Evolutionary conservation across 2,329 filamentous ascomycete species (phyloP).

Genomic region (Berkeleyomyces rouxiae): DNA sequence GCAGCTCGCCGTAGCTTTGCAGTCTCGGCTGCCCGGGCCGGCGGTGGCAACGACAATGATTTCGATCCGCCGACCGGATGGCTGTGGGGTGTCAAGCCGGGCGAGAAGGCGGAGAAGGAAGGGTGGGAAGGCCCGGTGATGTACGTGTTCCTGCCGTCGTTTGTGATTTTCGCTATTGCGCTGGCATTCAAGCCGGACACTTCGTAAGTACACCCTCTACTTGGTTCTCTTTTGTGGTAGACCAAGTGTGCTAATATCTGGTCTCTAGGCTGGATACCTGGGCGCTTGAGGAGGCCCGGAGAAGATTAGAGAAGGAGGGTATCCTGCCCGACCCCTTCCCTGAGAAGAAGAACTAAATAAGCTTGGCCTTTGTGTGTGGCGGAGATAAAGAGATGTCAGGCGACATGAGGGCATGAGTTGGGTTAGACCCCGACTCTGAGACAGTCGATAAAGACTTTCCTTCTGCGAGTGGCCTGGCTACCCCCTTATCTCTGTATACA

Average conservation of each 20-base stretch:
- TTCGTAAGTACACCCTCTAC: slow-evolving; percentile 50
- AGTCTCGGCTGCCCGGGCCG: slow-evolving; percentile 20
- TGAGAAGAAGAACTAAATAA: slow-evolving; percentile 34
- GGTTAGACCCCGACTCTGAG: neutral
- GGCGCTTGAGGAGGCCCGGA: slow-evolving; percentile 91
- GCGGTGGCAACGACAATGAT: slow-evolving; percentile 45
- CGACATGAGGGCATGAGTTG: neutral
- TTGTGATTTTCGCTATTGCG: slow-evolving; percentile 57
- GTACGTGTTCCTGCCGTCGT: slow-evolving; percentile 67
- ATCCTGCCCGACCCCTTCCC: slow-evolving; percentile 65
- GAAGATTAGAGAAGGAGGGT: slow-evolving; percentile 89
- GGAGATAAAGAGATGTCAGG: neutral
- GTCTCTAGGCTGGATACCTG: slow-evolving; percentile 86
- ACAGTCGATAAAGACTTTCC: no score
- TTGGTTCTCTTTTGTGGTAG: neutral
- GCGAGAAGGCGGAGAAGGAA: slow-evolving; percentile 89
- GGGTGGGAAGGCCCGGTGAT: slow-evolving; percentile 85
- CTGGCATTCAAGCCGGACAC: slow-evolving; percentile 98
- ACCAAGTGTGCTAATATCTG: neutral
- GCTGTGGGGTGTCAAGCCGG: slow-evolving; percentile 87
- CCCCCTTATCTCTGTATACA: no score
- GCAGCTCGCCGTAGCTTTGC: neutral
- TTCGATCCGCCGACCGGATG: slow-evolving; percentile 85
- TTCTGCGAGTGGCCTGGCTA: no score
- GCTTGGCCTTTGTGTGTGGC: neutral